Conservation (phyloP, 495 filamentous ascomycete species). For the Annulohypoxylon nitens region DNA sequence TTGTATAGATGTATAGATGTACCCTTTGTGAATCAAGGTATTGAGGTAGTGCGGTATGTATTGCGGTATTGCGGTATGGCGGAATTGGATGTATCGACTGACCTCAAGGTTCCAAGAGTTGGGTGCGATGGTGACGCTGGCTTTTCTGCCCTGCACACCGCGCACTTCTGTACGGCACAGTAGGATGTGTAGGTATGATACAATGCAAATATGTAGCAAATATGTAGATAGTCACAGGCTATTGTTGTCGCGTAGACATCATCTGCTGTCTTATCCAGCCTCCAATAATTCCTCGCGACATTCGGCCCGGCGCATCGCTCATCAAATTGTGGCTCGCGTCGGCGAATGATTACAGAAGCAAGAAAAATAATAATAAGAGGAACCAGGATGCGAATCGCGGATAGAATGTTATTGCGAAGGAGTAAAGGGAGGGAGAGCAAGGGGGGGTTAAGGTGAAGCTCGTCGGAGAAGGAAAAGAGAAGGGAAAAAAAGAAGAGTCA, state of each 20-base stretch:
- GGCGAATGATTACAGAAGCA: constrained; percentile 33
- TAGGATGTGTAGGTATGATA: constrained; percentile 16
- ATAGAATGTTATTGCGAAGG: background rate
- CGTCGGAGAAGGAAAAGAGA: constrained; percentile 10
- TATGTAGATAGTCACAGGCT: constrained; percentile 36
- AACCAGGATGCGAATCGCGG: background rate
- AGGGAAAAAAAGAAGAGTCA: constrained; percentile 23
- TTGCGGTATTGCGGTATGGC: no score
- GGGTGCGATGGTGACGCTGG: constrained; percentile 36
- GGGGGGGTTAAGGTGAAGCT: constrained; percentile 8
- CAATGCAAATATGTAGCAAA: constrained; percentile 24
- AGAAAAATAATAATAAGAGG: constrained; percentile 8
- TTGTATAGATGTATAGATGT: background rate
- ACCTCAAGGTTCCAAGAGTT: constrained; percentile 43
- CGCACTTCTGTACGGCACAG: constrained; percentile 24
- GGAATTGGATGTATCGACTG: constrained; percentile 21
- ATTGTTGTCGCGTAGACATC: constrained; percentile 51
- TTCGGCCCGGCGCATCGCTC: constrained; percentile 54
- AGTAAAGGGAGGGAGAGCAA: background rate
- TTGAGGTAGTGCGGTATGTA: background rate
- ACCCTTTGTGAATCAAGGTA: background rate
- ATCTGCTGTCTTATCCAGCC: constrained; percentile 53
- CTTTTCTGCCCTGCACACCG: constrained; percentile 30
- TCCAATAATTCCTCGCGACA: constrained; percentile 51
- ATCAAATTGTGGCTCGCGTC: constrained; percentile 51